Base-by-base conservation (phyloP, 1,284 basidiomycete genomes). In the Leccinum huronense region DNA sequence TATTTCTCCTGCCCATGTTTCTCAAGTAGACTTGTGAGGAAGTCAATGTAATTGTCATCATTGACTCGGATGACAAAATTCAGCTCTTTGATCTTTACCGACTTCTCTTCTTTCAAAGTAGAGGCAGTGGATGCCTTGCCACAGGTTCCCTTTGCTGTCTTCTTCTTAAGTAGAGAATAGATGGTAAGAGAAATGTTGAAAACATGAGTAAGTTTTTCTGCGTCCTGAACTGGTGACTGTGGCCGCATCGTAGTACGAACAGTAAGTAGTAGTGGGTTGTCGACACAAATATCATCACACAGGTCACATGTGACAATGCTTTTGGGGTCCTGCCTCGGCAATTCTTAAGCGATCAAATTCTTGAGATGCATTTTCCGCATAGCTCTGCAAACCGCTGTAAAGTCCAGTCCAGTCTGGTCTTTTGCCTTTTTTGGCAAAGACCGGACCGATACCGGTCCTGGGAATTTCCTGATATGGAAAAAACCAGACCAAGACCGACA, bases 91-190 rank as follows among this genome's bases (percentile, higher is more conserved):
- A 54, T 9, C 14, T 30, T 55, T 13, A 54, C 53, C 0, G 16
- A 54, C 30, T 54, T 62, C 23, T 48, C 34, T 23, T 62, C 42
- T 16, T 62, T 62, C 51, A 14, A 7, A 53, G 51, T 30, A 30
- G 51, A 23, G 14, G 8, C 10, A 59, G 42, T 14, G 31, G 34
- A 27, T 23, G 14, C 30, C 45, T 62, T 62, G 9, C 6, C 23
- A 51, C 11, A 1, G 9, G 16, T 30, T 14, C 57, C 61, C 5
- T 38, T 62, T 2, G n/a, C 7, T 34, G 23, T 33, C 16, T 30
- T 59, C 8, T 60, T 62, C 61, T 61, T 60, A 34, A 60, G 48
- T 13, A 60, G 4, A 23, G 58, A 54, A 31, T 54, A 54, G 27
- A 54, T 14, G 5, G 53, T 54, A 54, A 54, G 53, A 31, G 53